These are phyloP conservation scores for Symbiodinium pilosum DNA, from an alignment of 73 alveolate genomes.

Conservation along the genomic window DNA sequence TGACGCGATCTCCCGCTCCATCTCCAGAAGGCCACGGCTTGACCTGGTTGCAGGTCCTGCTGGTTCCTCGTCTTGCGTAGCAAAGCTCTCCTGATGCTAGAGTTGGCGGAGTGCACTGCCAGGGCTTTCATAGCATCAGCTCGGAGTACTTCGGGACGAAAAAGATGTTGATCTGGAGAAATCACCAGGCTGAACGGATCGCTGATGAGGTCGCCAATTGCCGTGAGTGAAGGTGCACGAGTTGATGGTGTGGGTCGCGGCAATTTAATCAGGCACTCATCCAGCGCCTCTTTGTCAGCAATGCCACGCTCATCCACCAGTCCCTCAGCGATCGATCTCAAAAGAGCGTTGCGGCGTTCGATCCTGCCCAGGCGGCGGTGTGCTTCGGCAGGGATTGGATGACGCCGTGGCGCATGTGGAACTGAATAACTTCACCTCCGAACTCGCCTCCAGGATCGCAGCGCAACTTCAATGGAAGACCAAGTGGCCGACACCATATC, in stretches of 20 bases:
- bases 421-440: too few relatives aligned
- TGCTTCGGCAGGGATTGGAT: neutral
- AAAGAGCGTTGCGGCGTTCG: slow-evolving; percentile 17
- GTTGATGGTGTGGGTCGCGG: neutral
- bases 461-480: neutral
- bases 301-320: neutral
- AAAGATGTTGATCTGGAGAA: neutral
- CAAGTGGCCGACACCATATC: slow-evolving; percentile 20
- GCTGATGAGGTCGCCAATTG: neutral
- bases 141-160: slow-evolving; percentile 1
- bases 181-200: neutral
- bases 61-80: slow-evolving; percentile 33
- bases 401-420: neutral
- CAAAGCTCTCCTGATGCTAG: neutral
- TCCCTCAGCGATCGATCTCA: slow-evolving; percentile 27
- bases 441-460: neutral
- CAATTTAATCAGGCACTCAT: neutral
- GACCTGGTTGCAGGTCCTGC: neutral
- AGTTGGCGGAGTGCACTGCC: neutral
- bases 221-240: slow-evolving; percentile 1
- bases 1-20: neutral
- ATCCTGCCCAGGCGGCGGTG: neutral
- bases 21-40: slow-evolving; percentile 18
- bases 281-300: neutral
- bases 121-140: slow-evolving; percentile 41